Evolutionary conservation across 768 basidiomycete genomes (phyloP), one percentile per base, ranked within the genome.

Genomic region (Amanita rubescens): DNA sequence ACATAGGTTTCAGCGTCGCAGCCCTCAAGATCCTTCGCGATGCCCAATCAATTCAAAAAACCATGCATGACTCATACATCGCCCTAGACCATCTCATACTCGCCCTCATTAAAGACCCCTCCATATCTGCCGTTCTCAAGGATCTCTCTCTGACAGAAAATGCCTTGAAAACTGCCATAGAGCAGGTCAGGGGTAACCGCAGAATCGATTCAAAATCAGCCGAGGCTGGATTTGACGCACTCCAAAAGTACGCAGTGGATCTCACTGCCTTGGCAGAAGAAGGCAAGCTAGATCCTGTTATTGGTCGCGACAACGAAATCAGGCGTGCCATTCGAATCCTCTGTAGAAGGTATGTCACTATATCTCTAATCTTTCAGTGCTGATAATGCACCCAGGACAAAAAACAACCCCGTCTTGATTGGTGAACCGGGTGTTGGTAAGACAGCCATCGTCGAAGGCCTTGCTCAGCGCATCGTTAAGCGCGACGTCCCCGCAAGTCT

Each of bases 371-470:
- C 15, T 8, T 41, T 44, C 54, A 20, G 2, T 43, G 24, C 51
- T 49, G 48, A 54, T 43, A 34, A 9, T 14, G 37, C 54, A 45
- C 30, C 12, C 51, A 87, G 94, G 64, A 96, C 93, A 2, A 97
- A 97, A 69, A 94, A 94, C 64, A 96, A 95, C 62, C 93, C 95
- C n/a, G 91, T 96, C 37, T 82, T 97, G 22, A 92, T 98, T 60
- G 94, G 94, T 57, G 92, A 91, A 69, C 90, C 89, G 44, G 89
- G 95, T 67, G 93, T 95, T 20, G 95, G 95, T 3, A 99, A 99
- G 72, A 96, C 94, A 0, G 83, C 92, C 20, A 90, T 97, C 50
- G 92, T 85, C 5, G 95, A 99, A 74, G 94, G 93, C 37, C 83
- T 99, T 5, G 94, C 95, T 0, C 94, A 95, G 65, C 84, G 95